Percentiles rank a stretch among this genome's conserved stretches.
These are phyloP conservation scores for Lodderomyces pseudojiufengensis DNA, from an alignment of 1,139 yeast genomes.

Conservation along the genomic window DNA sequence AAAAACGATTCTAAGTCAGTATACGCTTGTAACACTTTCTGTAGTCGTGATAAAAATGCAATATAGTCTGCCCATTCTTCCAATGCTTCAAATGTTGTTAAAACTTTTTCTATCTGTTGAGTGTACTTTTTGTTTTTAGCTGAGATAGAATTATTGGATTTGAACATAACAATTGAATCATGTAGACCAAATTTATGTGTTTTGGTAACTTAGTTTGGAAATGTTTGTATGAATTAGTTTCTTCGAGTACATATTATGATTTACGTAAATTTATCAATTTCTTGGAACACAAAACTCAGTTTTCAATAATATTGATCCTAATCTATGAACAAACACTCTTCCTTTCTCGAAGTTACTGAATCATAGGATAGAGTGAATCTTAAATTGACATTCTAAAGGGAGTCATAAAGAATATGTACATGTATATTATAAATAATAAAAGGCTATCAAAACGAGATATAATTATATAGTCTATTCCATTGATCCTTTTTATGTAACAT, in stretches of 20 bases:
- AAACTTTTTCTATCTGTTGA: conserved; percentile 66
- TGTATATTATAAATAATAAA: too few species aligned
- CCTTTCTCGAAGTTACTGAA: too few species aligned
- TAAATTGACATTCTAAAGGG: too few species aligned
- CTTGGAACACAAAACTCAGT: too few species aligned
- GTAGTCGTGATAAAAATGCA: conserved; percentile 74
- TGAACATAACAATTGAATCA: too few species aligned
- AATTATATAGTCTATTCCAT: conserved; percentile 69
- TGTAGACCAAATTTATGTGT: conserved; percentile 5
- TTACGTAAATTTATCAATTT: too few species aligned
- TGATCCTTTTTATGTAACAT: conserved; percentile 94
- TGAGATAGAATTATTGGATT: conserved; percentile 12
- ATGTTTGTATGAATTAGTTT: too few species aligned
- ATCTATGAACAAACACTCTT: too few species aligned
- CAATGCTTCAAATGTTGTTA: conserved; percentile 75
- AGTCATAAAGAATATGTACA: too few species aligned
- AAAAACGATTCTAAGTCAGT: conserved; percentile 38
- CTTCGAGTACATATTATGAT: too few species aligned
- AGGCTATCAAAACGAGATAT: conserved; percentile 12
- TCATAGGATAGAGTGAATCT: too few species aligned
- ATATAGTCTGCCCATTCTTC: conserved; percentile 99
- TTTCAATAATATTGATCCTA: too few species aligned
- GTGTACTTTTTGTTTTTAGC: conserved; percentile 68
- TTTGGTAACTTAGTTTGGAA: not conserved
- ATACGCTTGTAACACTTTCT: conserved; percentile 55